phyloP scores from a whole-genome alignment of 108 stramenopile species.

The Fragilaria crotonensis region DNA sequence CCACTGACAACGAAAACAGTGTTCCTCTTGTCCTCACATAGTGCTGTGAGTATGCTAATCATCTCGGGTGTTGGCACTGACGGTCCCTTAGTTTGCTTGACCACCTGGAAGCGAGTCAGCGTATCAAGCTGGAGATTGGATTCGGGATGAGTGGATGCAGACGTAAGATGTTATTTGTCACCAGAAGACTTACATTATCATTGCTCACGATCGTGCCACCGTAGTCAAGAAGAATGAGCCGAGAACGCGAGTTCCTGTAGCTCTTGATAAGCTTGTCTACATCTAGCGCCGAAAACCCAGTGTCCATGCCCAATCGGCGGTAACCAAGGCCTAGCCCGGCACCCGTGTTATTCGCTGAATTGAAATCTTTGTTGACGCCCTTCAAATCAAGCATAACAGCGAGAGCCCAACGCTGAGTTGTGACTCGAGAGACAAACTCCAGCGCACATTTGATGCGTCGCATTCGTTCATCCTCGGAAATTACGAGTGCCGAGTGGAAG shows the following conservation, averaged over 20 bases:
- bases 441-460: slow-evolving; percentile 65
- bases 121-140: slow-evolving; percentile 46
- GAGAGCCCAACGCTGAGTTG: slow-evolving; percentile 90
- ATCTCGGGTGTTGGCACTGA: slow-evolving; percentile 57
- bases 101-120: slow-evolving; percentile 82
- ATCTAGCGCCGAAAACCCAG: slow-evolving; percentile 61
- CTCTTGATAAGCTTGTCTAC: slow-evolving; percentile 59
- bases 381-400: slow-evolving; percentile 86
- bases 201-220: slow-evolving; percentile 94
- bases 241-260: slow-evolving; percentile 56
- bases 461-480: slow-evolving; percentile 79
- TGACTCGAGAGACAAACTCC: slow-evolving; percentile 91
- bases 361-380: slow-evolving; percentile 70
- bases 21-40: slow-evolving; percentile 82
- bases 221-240: slow-evolving; percentile 94
- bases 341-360: slow-evolving; percentile 64
- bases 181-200: slow-evolving; percentile 70
- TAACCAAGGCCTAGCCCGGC: slow-evolving; percentile 95
- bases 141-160: slow-evolving; percentile 4
- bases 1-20: slow-evolving; percentile 89
- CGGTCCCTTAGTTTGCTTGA: slow-evolving; percentile 79
- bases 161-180: background rate
- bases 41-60: slow-evolving; percentile 63
- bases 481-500: slow-evolving; percentile 58
- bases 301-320: slow-evolving; percentile 86